phyloP scores from a whole-genome alignment of 1,284 basidiomycete species.

The Blastosporella zonata region DNA sequence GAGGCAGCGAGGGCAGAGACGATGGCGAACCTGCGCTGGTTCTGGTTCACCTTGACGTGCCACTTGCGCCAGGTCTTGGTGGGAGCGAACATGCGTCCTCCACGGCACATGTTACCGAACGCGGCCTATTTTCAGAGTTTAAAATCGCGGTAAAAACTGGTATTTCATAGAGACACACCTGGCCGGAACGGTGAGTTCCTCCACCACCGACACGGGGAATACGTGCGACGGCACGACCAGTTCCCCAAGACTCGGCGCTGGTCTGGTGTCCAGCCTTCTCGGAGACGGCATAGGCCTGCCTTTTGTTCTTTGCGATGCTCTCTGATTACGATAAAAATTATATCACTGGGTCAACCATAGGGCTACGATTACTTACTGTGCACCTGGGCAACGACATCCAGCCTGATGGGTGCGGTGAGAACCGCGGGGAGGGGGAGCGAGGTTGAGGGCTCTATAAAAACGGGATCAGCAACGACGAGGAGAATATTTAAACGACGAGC shows the following conservation, averaged over 20 bases:
- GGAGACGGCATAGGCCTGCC: constrained; percentile 96
- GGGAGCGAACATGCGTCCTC: constrained; percentile 99
- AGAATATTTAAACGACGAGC: constrained; percentile 21
- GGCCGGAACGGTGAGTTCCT: constrained; percentile 98
- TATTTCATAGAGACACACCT: constrained; percentile 55
- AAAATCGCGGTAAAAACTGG: constrained; percentile 3
- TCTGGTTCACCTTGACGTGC: constrained; percentile 99
- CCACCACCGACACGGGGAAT: constrained; percentile 99
- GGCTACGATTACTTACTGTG: constrained; percentile 82
- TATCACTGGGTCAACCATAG: background rate
- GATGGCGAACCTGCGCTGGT: constrained; percentile 97
- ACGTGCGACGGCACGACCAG: constrained; percentile 99
- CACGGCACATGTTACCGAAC: constrained; percentile 99
- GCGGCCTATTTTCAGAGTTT: constrained; percentile 63
- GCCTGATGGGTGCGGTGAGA: constrained; percentile 96
- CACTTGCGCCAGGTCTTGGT: constrained; percentile 99
- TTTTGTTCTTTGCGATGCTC: constrained; percentile 98
- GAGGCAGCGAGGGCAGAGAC: constrained; percentile 98
- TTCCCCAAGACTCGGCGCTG: constrained; percentile 99
- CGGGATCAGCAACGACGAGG: constrained; percentile 12
- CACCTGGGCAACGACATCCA: constrained; percentile 97
- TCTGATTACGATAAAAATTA: constrained; percentile 67
- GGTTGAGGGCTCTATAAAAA: constrained; percentile 70
- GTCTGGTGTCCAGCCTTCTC: constrained; percentile 99
- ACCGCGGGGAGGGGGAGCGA: constrained; percentile 96